Evolutionary conservation across 2,329 filamentous ascomycete genomes (phyloP).

Genomic region (Verticillium tricorpus): DNA sequence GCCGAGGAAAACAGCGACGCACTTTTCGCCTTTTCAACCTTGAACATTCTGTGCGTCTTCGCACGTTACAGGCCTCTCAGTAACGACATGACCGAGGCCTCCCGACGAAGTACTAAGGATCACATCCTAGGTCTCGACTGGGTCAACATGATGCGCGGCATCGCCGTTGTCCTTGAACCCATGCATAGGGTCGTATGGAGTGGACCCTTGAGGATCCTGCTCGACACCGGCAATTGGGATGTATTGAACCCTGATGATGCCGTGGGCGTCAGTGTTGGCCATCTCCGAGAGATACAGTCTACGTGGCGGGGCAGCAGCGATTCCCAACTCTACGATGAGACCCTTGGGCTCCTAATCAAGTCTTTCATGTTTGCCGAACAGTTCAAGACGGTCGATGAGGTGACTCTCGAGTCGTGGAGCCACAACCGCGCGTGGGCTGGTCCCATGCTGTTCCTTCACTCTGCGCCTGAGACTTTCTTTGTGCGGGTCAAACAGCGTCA

Average conservation of each 20-base stretch:
- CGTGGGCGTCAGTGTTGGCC: background rate
- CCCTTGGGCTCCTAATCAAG: slow-evolving; percentile 9
- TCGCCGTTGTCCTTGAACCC: slow-evolving; percentile 10
- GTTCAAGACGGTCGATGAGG: slow-evolving; percentile 9
- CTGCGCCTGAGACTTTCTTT: slow-evolving; percentile 14
- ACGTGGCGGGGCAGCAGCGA: slow-evolving; percentile 7
- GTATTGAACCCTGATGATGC: slow-evolving; percentile 7
- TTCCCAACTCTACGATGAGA: slow-evolving; percentile 9
- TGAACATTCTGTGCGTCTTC: slow-evolving; percentile 13
- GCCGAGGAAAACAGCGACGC: slow-evolving; percentile 8
- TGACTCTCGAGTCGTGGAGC: slow-evolving; percentile 5
- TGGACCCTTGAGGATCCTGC: slow-evolving; percentile 4
- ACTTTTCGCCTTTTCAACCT: slow-evolving; percentile 6
- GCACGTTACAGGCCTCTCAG: background rate
- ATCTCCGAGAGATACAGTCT: slow-evolving; percentile 4
- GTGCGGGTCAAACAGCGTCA: slow-evolving; percentile 15
- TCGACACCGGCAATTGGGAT: slow-evolving; percentile 14
- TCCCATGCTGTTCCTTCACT: slow-evolving; percentile 12
- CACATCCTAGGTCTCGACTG: slow-evolving; percentile 13
- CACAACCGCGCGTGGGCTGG: slow-evolving; percentile 14
- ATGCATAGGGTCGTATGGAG: slow-evolving; percentile 3
- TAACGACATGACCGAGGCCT: background rate
- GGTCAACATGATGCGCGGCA: slow-evolving; percentile 16
- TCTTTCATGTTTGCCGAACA: slow-evolving; percentile 11
- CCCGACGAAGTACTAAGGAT: slow-evolving; percentile 3